Evolutionary conservation across 352 stramenopile species (phyloP).

Genomic region (Elongisporangium undulatum): DNA sequence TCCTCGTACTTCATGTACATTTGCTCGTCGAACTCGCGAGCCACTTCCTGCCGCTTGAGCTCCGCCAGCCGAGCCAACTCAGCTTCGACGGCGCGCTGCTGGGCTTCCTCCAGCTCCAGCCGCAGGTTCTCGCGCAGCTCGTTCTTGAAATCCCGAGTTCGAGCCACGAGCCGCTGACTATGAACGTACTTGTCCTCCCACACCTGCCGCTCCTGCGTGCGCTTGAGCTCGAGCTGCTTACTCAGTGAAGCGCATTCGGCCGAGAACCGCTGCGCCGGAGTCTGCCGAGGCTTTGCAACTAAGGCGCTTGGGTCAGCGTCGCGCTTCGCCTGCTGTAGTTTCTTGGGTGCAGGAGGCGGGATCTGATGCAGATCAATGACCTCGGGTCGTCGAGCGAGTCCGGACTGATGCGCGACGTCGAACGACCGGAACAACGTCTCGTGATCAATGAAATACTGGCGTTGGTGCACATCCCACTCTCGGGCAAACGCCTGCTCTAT

Average conservation of each 20-base stretch:
- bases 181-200: conserved; percentile 15
- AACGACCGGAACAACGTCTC: conserved; percentile 43
- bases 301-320: not conserved
- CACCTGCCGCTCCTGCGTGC: conserved; percentile 2
- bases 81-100: conserved; percentile 43
- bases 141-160: conserved; percentile 47
- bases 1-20: conserved; percentile 73
- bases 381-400: conserved; percentile 36
- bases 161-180: conserved; percentile 18
- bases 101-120: conserved; percentile 60
- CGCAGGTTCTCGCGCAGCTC: conserved; percentile 52
- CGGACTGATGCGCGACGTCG: conserved; percentile 29
- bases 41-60: conserved; percentile 24
- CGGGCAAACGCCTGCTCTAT: conserved; percentile 14
- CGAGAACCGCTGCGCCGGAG: conserved; percentile 34
- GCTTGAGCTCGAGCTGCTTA: conserved; percentile 7
- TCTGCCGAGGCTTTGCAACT: conserved; percentile 2
- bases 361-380: conserved; percentile 27
- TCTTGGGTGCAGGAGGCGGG: conserved; percentile 11
- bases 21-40: conserved; percentile 45
- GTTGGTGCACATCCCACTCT: conserved; percentile 37
- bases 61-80: conserved; percentile 37
- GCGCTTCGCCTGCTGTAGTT: conserved; percentile 6
- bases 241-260: conserved; percentile 13
- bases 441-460: conserved; percentile 46